Conservation (phyloP, 2,329 filamentous ascomycete genomes). For the Cucurbitaria berberidis region DNA sequence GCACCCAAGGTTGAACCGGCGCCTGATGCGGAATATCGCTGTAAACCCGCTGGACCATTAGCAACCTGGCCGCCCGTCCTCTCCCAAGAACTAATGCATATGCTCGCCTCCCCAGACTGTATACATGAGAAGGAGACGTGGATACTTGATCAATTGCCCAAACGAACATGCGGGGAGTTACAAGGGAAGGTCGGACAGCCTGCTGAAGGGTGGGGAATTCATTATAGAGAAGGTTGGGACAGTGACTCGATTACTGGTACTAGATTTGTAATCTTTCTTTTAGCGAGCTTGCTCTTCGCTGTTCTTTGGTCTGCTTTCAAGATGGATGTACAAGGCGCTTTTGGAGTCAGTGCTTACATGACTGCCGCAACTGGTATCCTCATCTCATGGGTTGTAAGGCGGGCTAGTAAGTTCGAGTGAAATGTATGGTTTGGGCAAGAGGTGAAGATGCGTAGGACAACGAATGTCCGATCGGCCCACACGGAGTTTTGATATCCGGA, state of each 20-base stretch:
- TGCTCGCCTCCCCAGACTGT: conserved; percentile 19
- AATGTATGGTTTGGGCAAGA: too few species aligned
- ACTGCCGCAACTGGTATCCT: neutral
- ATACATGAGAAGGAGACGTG: conserved; percentile 16
- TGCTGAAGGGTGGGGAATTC: conserved; percentile 29
- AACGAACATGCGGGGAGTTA: conserved; percentile 18
- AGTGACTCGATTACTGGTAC: conserved; percentile 6
- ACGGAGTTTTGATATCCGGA: too few species aligned
- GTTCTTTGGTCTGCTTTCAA: conserved; percentile 21
- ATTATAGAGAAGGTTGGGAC: conserved; percentile 26
- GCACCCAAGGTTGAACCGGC: conserved; percentile 18
- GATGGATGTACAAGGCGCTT: conserved; percentile 28
- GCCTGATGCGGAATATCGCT: conserved; percentile 22
- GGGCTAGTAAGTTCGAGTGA: too few species aligned
- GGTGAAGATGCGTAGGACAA: too few species aligned
- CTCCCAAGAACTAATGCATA: conserved; percentile 19
- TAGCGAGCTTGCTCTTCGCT: conserved; percentile 22
- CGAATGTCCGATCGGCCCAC: too few species aligned
- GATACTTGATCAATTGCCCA: conserved; percentile 23
- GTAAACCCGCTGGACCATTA: conserved; percentile 13
- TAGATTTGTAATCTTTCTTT: conserved; percentile 10
- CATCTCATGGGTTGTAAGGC: neutral
- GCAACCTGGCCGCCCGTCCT: conserved; percentile 16
- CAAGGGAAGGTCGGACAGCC: conserved; percentile 9
- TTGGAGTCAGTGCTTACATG: conserved; percentile 22